Base-by-base conservation (phyloP, 1,139 yeast genomes). In the Nakaseomyces sp. region DNA sequence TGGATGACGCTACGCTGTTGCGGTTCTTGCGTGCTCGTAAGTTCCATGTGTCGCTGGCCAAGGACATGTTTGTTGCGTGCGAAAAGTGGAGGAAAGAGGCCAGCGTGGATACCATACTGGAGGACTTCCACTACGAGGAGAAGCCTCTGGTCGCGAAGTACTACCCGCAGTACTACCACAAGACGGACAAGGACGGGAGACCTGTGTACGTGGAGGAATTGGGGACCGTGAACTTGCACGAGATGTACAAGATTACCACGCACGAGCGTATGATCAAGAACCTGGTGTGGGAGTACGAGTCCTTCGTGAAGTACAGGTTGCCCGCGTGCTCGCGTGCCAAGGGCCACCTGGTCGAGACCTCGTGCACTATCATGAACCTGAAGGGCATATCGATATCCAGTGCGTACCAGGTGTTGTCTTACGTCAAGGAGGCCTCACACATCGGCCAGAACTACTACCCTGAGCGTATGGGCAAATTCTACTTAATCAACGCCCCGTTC, bases 391-490 rank as follows among this genome's bases (percentile, higher is more conserved):
- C 95, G 19, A 70, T 89, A 51, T 69, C 81, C 29, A 70, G 91
- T 41, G 95, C 94, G 31, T 77, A 81, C 49, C 85, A 81, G 63
- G 97, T 89, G 39, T 73, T 87, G 56, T 74, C 81, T 24, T 89
- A 88, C 66, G 93, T 89, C 45, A 78, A 80, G 62, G 95, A 87
- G 65, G 96, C 97, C 22, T 84, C 95, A 16, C 71, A 76, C 57
- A 86, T 89, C 60, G 96, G 96, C 48, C 97, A 89, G 69, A 86
- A 89, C 71, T 88, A 84, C 68, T 89, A 89, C 66, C 97, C 97
- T 9, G 97, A 89, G 71, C 81, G 96, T 67, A 88, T 88, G 96
- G 96, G 96, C 57, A 87, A 86, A 67, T 89, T 89, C 64, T 89
- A 85, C 69, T 71, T 88, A 60, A 85, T 89, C 69, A 89, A 89